These are phyloP conservation scores for Metschnikowia santaceciliae DNA, from an alignment of 805 yeast species.

Conservation along the genomic window DNA sequence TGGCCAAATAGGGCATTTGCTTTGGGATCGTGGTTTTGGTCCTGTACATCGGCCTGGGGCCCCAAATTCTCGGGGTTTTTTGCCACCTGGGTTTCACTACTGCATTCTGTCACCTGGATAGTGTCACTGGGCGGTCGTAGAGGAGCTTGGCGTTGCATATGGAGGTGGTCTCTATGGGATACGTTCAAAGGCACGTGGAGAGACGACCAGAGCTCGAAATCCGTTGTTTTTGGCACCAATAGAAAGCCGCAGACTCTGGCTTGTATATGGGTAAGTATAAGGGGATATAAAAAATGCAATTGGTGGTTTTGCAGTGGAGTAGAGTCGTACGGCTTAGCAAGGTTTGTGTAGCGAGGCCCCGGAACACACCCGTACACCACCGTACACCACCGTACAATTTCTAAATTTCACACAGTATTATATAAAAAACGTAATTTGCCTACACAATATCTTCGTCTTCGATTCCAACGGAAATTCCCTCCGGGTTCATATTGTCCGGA, in stretches of 20 bases:
- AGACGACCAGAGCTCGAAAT: not conserved
- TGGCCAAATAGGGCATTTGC: too few species aligned
- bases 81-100: not conserved
- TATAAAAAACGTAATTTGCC: not conserved
- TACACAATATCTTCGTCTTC: conserved; percentile 37
- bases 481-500: conserved; percentile 72
- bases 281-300: too few species aligned
- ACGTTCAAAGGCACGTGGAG: not conserved
- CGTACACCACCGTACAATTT: not conserved
- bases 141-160: not conserved
- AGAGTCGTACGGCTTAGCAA: not conserved
- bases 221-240: not conserved
- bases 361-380: not conserved
- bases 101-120: not conserved
- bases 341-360: not conserved
- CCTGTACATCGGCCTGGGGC: not conserved
- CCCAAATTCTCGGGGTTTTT: not conserved
- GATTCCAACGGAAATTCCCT: conserved; percentile 35
- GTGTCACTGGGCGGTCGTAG: not conserved
- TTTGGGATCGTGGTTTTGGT: too few species aligned
- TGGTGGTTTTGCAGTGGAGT: too few species aligned
- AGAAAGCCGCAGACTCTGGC: not conserved
- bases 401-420: too few species aligned
- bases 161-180: not conserved
- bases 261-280: too few species aligned